Conservation (phyloP, 2,329 filamentous ascomycete genomes). For the Tolypocladium tropicale region DNA sequence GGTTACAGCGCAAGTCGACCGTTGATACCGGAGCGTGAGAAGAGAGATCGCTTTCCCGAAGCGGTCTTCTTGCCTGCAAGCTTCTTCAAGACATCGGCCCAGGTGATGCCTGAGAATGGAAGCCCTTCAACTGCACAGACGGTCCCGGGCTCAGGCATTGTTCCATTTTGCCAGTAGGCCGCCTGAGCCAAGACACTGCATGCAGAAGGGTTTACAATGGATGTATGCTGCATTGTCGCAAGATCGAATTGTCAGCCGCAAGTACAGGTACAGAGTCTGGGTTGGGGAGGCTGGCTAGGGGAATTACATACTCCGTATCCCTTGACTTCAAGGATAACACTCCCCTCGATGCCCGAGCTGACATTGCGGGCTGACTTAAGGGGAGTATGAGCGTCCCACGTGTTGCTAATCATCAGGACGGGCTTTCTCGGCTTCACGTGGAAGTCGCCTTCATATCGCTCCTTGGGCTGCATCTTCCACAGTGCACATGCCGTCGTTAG, state of each 20-base stretch:
- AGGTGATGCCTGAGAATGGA: conserved; percentile 4
- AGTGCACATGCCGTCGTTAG: conserved; percentile 20
- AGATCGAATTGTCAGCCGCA: not conserved
- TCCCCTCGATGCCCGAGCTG: conserved; percentile 24
- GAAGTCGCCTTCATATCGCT: conserved; percentile 22
- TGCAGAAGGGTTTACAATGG: conserved; percentile 14
- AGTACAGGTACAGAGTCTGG: not conserved
- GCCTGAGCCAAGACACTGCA: conserved; percentile 17
- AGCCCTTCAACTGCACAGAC: conserved; percentile 16
- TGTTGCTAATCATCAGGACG: conserved; percentile 27
- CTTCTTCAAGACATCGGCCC: not conserved
- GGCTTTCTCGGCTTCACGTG: conserved; percentile 19
- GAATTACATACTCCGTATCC: conserved; percentile 24
- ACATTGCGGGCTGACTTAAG: conserved; percentile 25
- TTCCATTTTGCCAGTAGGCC: conserved; percentile 23
- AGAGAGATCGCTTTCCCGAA: no score
- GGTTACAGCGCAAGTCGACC: not conserved
- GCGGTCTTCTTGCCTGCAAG: not conserved
- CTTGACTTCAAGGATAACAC: conserved; percentile 24
- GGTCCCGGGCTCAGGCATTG: conserved; percentile 19
- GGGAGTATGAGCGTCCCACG: conserved; percentile 26
- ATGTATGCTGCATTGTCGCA: conserved; percentile 9
- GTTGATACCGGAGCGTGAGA: no score
- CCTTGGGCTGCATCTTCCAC: conserved; percentile 27
- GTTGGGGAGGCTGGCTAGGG: conserved; percentile 2